Evolutionary conservation across 495 filamentous ascomycete species (phyloP), one percentile per base, ranked within the genome.

Genomic region (Clohesyomyces aquaticus): DNA sequence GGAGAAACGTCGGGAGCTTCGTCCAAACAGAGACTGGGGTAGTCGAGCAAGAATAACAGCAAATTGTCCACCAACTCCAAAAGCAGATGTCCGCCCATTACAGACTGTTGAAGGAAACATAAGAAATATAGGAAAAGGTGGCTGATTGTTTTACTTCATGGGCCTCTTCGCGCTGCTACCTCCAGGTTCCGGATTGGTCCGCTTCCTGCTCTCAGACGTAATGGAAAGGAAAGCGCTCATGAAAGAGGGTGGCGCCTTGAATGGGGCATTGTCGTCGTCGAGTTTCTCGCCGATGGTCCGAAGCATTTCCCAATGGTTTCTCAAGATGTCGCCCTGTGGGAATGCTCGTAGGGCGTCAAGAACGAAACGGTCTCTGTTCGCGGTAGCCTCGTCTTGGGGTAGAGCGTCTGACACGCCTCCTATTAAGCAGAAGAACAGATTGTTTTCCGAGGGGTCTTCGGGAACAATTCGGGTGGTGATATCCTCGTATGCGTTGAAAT

Each of bases 351-450:
- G 68, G 1, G 55, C 42, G 25, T 65, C 68, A 22, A 71, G 18
- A 4, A 67, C 60, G 47, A 71, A 71, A 3, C 45, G 45, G 0
- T 42, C 23, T 11, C 26, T 35, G 0, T 42, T 32, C 6, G 59
- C 55, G 16, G 19, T 9, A 19, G 55, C 38, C 2, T 42, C n/a
- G n/a, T n/a, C n/a, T n/a, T n/a, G n/a, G n/a, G n/a, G n/a, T n/a
- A n/a, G n/a, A n/a, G n/a, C n/a, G n/a, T n/a, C n/a, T n/a, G n/a
- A n/a, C n/a, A n/a, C n/a, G n/a, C n/a, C 29, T 19, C 59, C 68
- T 28, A 71, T 71, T 10, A 71, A 50, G 28, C 45, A 46, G n/a
- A 50, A 53, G 32, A 60, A 71, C 3, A 71, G 45, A 35, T 71
- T 67, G 38, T 38, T 65, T 28, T 67, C 43, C 11, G 23, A 12